Base-by-base conservation (phyloP, 306 rosid species). In the Lathyrus aphaca region DNA sequence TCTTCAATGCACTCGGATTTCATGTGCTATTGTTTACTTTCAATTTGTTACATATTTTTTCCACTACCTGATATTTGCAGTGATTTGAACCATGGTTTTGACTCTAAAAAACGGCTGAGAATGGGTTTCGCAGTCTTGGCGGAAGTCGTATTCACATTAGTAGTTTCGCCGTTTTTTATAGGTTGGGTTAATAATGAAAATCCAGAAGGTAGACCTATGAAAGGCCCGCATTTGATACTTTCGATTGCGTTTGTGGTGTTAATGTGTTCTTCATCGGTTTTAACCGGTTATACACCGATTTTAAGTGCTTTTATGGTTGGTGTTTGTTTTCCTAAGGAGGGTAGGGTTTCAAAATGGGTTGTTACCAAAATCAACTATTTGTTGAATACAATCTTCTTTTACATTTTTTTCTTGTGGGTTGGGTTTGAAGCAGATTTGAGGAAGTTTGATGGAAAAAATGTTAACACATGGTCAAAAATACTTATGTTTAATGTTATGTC, bases 381-480 rank as follows among this genome's bases (percentile, higher is more conserved):
- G 78, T 56, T 93, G 27, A 66, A 68, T 42, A 78, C 89, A 39
- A 65, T 93, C 39, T 93, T 86, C 72, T 85, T 81, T 48, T 97
- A 97, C 11, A 76, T 93, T 0, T 93, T 93, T 74, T 93, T 90
- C 91, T 64, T 93, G 76, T 93, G 98, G 98, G 82, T 90, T 90
- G 98, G 99, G 23, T 84, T 50, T 72, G 95, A 77, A 35, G 88
- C 89, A 61, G 75, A 77, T 83, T 45, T 91, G 5, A 51, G 16
- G 37, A 51, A 75, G 18, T 81, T 91, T 30, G 56, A 71, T 4
- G 68, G 83, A 16, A 73, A 55, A 3, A 62, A 62, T 10, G 0
- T 45, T 0, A 35, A 3, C 45, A 87, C 96, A 6, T 94, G 98
- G 98, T 17, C 53, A 37, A 80, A 80, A 53, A 39, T 94, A 13